Conservation (phyloP, 495 filamentous ascomycete species). For the Annulohypoxylon nitens region DNA sequence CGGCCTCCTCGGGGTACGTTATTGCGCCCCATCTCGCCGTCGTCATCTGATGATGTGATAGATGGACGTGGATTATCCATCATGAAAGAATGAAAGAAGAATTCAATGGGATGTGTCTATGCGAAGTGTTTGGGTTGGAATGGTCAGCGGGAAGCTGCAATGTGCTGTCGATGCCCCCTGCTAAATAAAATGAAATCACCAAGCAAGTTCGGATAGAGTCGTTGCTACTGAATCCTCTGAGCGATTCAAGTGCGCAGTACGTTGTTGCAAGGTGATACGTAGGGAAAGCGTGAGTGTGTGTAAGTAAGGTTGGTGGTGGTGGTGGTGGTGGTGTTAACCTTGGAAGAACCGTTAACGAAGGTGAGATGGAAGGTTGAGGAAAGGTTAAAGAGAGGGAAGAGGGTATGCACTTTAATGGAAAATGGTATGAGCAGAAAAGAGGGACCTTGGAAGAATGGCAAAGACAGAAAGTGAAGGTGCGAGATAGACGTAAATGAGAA, state of each 20-base stretch:
- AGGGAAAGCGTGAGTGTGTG: background rate
- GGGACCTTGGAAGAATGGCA: background rate
- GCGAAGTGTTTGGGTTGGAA: background rate
- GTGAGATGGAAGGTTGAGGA: background rate
- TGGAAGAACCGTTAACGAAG: background rate
- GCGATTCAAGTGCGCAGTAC: background rate
- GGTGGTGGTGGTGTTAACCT: background rate
- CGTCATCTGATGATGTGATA: constrained; percentile 45
- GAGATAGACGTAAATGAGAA: background rate
- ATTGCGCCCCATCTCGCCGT: constrained; percentile 39
- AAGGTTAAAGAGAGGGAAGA: background rate
- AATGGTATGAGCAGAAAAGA: background rate
- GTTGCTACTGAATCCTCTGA: background rate
- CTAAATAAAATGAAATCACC: background rate
- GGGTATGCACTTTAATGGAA: background rate
- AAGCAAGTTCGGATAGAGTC: background rate
- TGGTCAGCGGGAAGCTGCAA: background rate
- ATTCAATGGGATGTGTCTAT: background rate
- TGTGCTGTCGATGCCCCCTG: background rate
- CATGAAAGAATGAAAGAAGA: background rate
- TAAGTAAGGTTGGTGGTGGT: background rate
- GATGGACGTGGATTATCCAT: constrained; percentile 23
- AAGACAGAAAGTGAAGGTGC: background rate
- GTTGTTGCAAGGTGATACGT: background rate
- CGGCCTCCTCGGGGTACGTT: constrained; percentile 7